Percentiles rank a stretch among this genome's conserved stretches.
Conservation (phyloP, 176 grass and related monocot species). For the Melocanna baccifera region DNA sequence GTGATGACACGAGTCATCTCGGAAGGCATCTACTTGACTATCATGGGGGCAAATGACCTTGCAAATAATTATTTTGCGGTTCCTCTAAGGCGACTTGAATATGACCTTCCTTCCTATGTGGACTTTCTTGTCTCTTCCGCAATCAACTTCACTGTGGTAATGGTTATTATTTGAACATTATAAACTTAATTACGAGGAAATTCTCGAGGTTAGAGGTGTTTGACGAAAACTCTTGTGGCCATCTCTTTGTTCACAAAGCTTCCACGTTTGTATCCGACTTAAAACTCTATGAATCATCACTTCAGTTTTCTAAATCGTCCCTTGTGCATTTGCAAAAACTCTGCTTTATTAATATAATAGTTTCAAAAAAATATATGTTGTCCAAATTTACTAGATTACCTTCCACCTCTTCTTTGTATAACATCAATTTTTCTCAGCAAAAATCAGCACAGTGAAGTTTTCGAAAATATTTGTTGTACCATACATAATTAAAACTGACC, state of each 20-base stretch:
- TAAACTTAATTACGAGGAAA: background rate
- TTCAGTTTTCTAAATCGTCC: no score
- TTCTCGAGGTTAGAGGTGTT: background rate
- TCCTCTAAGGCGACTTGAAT: slow-evolving; percentile 26
- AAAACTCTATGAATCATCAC: background rate
- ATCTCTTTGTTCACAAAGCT: background rate
- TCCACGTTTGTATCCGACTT: background rate
- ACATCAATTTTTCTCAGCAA: background rate
- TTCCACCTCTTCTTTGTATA: background rate
- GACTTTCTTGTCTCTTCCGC: slow-evolving; percentile 35
- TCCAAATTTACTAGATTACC: no score
- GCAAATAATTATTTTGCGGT: slow-evolving; percentile 47
- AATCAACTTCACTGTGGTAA: slow-evolving; percentile 52
- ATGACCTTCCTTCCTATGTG: slow-evolving; percentile 50
- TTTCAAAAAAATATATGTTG: background rate
- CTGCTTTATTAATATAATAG: background rate
- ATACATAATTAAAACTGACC: background rate
- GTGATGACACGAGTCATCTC: slow-evolving; percentile 28
- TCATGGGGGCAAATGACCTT: slow-evolving; percentile 52
- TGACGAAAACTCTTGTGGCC: background rate
- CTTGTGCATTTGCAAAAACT: background rate
- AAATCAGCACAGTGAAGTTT: background rate
- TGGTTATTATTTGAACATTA: no score
- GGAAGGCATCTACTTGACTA: slow-evolving; percentile 30
- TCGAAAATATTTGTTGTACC: background rate